Conservation (phyloP, 2,329 filamentous ascomycete genomes). For the Penicillium sp. region DNA sequence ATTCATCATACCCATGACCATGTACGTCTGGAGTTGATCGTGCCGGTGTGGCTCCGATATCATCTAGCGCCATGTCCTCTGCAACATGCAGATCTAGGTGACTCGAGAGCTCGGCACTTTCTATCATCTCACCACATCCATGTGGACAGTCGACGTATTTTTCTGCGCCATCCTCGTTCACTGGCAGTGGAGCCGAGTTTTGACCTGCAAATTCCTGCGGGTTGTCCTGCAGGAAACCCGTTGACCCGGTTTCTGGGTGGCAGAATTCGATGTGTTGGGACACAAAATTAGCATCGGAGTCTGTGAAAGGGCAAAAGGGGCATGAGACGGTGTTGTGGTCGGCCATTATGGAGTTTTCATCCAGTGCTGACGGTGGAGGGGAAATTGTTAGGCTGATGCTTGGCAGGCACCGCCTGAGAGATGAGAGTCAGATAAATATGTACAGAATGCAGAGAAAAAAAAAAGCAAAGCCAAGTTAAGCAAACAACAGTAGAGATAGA, state of each 20-base stretch:
- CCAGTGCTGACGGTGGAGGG: background rate
- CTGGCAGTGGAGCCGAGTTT: background rate
- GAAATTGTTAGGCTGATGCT: background rate
- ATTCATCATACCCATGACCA: slow-evolving; percentile 7
- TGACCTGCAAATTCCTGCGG: slow-evolving; percentile 1
- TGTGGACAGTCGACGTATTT: slow-evolving; percentile 57
- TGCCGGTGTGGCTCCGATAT: slow-evolving; percentile 23
- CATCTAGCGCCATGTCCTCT: slow-evolving; percentile 49
- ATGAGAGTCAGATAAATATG: slow-evolving; percentile 4
- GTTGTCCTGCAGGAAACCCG: slow-evolving; percentile 24
- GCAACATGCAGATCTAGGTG: slow-evolving; percentile 61
- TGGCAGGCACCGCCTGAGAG: background rate
- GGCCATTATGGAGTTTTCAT: slow-evolving; percentile 19
- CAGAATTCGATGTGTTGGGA: slow-evolving; percentile 47
- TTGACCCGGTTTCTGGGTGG: slow-evolving; percentile 43
- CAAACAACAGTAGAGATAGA: background rate
- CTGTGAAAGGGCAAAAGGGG: slow-evolving; percentile 49
- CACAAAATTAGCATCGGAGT: slow-evolving; percentile 42
- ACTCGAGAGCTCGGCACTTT: slow-evolving; percentile 53
- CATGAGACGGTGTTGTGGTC: slow-evolving; percentile 32
- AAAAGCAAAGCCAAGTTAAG: background rate
- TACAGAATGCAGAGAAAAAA: background rate
- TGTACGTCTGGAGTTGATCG: slow-evolving; percentile 2
- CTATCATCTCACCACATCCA: slow-evolving; percentile 61
- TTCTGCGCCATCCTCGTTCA: slow-evolving; percentile 15